Conservation (phyloP, 768 basidiomycete genomes). For the Mycena haematopus region DNA sequence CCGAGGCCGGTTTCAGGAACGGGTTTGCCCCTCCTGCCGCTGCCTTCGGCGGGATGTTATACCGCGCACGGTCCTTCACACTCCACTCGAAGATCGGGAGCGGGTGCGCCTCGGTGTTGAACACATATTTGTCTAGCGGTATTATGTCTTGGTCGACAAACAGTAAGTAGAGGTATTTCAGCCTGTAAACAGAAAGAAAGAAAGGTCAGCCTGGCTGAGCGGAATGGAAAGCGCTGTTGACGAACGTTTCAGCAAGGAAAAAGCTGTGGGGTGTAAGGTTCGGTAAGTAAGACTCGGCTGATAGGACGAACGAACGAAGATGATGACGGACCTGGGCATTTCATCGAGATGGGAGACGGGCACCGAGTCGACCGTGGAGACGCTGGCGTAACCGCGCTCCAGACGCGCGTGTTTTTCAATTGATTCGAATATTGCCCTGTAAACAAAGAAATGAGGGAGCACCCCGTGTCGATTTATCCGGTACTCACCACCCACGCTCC, state of each 20-base stretch:
- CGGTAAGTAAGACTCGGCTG: background rate
- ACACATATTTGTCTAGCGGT: slow-evolving; percentile 59
- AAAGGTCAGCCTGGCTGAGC: background rate
- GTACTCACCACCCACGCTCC: slow-evolving; percentile 54
- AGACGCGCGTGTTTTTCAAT: slow-evolving; percentile 56
- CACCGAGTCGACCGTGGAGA: slow-evolving; percentile 43
- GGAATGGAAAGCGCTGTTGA: background rate
- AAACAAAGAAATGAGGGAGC: background rate
- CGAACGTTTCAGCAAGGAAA: slow-evolving; percentile 54
- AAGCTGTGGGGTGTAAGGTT: slow-evolving; percentile 38
- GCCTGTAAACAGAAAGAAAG: slow-evolving; percentile 43
- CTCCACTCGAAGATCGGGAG: slow-evolving; percentile 76
- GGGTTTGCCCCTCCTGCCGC: background rate
- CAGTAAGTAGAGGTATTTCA: slow-evolving; percentile 75
- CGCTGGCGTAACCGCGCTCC: slow-evolving; percentile 52
- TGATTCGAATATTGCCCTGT: slow-evolving; percentile 49
- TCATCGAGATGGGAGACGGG: slow-evolving; percentile 45
- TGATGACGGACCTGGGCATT: slow-evolving; percentile 56
- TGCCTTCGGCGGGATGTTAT: slow-evolving; percentile 42
- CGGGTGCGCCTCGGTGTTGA: slow-evolving; percentile 78
- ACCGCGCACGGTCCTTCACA: slow-evolving; percentile 54
- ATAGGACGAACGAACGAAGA: background rate
- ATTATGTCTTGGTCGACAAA: slow-evolving; percentile 70
- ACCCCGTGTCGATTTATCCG: background rate
- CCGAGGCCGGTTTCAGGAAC: background rate